Conservation (phyloP, 2,329 filamentous ascomycete genomes). For the Mycogone perniciosa region DNA sequence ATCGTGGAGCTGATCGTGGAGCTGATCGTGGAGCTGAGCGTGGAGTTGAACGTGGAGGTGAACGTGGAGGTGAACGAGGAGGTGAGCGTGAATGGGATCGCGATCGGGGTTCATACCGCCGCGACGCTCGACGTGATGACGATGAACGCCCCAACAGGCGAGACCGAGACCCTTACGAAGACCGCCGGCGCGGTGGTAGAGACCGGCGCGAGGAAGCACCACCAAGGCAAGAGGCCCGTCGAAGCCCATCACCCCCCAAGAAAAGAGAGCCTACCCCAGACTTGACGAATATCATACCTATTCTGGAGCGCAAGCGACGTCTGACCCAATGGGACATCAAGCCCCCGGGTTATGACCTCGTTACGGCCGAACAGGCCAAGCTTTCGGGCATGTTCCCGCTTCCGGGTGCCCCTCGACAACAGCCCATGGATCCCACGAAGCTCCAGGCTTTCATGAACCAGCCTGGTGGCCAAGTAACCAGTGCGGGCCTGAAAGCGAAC, state of each 20-base stretch:
- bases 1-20: constrained; percentile 47
- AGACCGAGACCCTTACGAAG: constrained; percentile 49
- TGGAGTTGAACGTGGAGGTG: constrained; percentile 37
- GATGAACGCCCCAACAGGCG: constrained; percentile 50
- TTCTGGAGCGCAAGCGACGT: constrained; percentile 81
- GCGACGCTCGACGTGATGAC: constrained; percentile 60
- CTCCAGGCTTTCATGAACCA: constrained; percentile 95
- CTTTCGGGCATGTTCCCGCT: constrained; percentile 98
- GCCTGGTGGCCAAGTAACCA: constrained; percentile 63
- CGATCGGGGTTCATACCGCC: constrained; percentile 55
- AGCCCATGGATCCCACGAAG: constrained; percentile 90
- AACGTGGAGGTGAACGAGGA: constrained; percentile 51
- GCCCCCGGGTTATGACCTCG: constrained; percentile 94
- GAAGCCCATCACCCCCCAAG: constrained; percentile 74
- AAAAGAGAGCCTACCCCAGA: constrained; percentile 95
- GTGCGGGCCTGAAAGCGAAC: constrained; percentile 78
- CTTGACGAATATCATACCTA: constrained; percentile 74
- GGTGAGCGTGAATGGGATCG: constrained; percentile 73
- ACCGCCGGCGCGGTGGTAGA: constrained; percentile 47
- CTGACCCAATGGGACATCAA: constrained; percentile 99
- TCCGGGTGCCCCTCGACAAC: constrained; percentile 87
- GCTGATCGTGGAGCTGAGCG: constrained; percentile 61
- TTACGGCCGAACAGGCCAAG: constrained; percentile 97
- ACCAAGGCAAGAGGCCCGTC: constrained; percentile 48
- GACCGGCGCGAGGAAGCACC: constrained; percentile 36